Evolutionary conservation across 768 basidiomycete species (phyloP).

Genomic region (Suillus luteus): DNA sequence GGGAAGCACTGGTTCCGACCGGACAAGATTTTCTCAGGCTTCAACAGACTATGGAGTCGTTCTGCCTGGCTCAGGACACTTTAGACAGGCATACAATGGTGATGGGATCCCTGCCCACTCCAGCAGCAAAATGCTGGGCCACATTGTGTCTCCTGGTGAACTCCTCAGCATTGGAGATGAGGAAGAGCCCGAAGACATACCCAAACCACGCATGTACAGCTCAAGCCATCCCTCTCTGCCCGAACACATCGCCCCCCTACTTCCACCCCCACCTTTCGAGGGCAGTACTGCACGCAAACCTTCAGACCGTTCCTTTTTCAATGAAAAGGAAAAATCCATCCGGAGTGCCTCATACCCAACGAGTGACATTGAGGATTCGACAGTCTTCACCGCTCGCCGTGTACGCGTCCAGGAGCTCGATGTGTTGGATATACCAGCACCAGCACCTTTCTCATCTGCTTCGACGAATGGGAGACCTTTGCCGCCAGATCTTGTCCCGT

Average conservation of each 20-base stretch:
- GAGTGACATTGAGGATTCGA: conserved; percentile 35
- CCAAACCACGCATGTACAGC: conserved; percentile 33
- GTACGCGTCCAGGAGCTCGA: conserved; percentile 44
- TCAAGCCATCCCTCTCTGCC: conserved; percentile 27
- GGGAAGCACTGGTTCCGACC: no score
- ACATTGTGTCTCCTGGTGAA: conserved; percentile 40
- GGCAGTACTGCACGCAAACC: conserved; percentile 25
- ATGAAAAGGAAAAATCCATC: conserved; percentile 38
- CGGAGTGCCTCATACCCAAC: conserved; percentile 34
- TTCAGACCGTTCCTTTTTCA: conserved; percentile 20
- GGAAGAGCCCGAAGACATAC: conserved; percentile 22
- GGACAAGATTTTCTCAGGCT: no score
- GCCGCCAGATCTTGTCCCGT: conserved; percentile 41
- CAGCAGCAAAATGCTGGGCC: conserved; percentile 35
- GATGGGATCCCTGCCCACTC: conserved; percentile 25
- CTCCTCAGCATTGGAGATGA: conserved; percentile 39
- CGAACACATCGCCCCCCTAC: conserved; percentile 25
- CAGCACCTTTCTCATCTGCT: conserved; percentile 51
- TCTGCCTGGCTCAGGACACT: no score
- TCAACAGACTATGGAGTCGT: no score
- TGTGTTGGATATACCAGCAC: conserved; percentile 58
- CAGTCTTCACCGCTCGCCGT: conserved; percentile 38
- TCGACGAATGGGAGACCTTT: conserved; percentile 30
- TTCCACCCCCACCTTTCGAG: no score
- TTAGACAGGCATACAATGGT: conserved; percentile 22